Percentiles rank a stretch among this genome's conserved stretches.
These are phyloP conservation scores for Aspergillus haitiensis DNA, from an alignment of 495 filamentous ascomycete genomes.

Conservation along the genomic window DNA sequence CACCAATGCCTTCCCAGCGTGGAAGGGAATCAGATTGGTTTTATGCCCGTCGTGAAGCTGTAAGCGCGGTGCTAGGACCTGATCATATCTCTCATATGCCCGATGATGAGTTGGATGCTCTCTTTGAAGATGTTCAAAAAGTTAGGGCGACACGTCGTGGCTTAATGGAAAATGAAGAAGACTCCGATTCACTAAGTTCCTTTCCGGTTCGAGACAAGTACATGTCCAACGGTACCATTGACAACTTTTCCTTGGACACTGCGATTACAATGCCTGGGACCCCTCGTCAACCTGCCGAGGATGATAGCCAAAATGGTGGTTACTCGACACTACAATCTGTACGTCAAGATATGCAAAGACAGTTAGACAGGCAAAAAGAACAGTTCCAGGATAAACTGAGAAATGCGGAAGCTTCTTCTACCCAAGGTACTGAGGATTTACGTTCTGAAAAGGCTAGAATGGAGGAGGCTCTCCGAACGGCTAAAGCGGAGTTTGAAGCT, in stretches of 20 bases:
- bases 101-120: constrained; percentile 90
- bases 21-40: constrained; percentile 94
- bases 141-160: constrained; percentile 80
- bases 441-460: constrained; percentile 81
- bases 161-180: constrained; percentile 73
- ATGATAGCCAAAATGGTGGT: constrained; percentile 53
- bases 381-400: constrained; percentile 81
- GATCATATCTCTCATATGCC: constrained; percentile 86
- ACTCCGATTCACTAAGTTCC: constrained; percentile 84
- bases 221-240: constrained; percentile 89
- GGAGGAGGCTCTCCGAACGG: constrained; percentile 75
- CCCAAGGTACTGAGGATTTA: constrained; percentile 80
- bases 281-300: constrained; percentile 68
- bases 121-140: constrained; percentile 93
- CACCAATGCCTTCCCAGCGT: constrained; percentile 66
- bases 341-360: constrained; percentile 82
- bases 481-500: constrained; percentile 84
- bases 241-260: constrained; percentile 96
- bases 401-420: constrained; percentile 68
- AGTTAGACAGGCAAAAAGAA: constrained; percentile 80
- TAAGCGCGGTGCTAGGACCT: constrained; percentile 82
- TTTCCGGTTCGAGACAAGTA: constrained; percentile 93
- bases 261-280: constrained; percentile 91
- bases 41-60: constrained; percentile 89
- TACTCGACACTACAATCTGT: constrained; percentile 73